Percentiles rank a stretch among this genome's conserved stretches.
Evolutionary conservation across 345 rosid species (phyloP).

Genomic region (Diplotaxis tenuifolia): DNA sequence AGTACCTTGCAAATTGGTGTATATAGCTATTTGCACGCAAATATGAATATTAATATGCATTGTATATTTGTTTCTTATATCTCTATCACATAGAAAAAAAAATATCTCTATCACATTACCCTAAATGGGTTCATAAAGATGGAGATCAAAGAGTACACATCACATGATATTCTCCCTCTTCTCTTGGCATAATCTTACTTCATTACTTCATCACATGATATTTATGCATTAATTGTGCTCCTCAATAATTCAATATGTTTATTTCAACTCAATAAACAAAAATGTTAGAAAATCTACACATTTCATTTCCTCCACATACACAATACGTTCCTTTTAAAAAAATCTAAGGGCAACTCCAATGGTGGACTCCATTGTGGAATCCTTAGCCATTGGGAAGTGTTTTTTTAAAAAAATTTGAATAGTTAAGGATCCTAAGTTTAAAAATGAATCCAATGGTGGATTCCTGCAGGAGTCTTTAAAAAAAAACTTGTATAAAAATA

Average conservation of each 20-base stretch:
- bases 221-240: slow-evolving; percentile 25
- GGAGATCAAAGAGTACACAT: slow-evolving; percentile 39
- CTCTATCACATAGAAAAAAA: slow-evolving; percentile 38
- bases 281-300: neutral
- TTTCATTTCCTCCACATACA: slow-evolving; percentile 1
- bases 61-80: slow-evolving; percentile 14
- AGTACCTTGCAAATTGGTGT: slow-evolving; percentile 31
- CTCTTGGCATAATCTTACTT: slow-evolving; percentile 33
- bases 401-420: neutral
- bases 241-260: slow-evolving; percentile 27
- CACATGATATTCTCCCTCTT: slow-evolving; percentile 37
- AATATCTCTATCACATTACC: slow-evolving; percentile 40
- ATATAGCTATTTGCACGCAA: slow-evolving; percentile 12
- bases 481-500: no score
- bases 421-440: no score
- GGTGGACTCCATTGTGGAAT: no score
- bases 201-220: slow-evolving; percentile 43
- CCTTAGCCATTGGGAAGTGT: no score
- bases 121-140: slow-evolving; percentile 31
- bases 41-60: slow-evolving; percentile 18
- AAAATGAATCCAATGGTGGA: no score
- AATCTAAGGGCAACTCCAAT: no score
- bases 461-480: no score
- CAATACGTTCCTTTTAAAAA: no score
- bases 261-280: neutral